Conservation (phyloP, 768 basidiomycete genomes). For the Gyrodon lividus region DNA sequence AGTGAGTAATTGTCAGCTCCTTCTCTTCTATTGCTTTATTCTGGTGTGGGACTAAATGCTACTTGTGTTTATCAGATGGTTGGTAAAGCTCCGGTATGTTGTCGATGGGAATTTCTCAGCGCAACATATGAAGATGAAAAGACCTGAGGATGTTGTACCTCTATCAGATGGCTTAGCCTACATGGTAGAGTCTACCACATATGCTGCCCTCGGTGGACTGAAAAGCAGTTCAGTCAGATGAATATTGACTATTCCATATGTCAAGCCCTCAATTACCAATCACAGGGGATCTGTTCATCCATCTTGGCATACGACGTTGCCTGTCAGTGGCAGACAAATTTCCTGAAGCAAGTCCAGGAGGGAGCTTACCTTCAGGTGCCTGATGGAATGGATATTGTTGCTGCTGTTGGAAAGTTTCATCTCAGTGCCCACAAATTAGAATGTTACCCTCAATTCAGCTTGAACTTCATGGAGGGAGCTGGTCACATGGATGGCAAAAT, state of each 20-base stretch:
- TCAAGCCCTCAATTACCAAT: slow-evolving; percentile 17
- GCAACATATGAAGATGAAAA: slow-evolving; percentile 10
- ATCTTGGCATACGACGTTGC: too few species aligned
- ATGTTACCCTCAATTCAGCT: slow-evolving; percentile 24
- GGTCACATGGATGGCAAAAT: slow-evolving; percentile 34
- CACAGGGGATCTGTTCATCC: background rate
- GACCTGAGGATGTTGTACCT: slow-evolving; percentile 13
- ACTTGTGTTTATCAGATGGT: background rate
- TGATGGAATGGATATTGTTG: too few species aligned
- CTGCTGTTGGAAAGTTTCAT: too few species aligned
- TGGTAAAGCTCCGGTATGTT: background rate
- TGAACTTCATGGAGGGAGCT: slow-evolving; percentile 27
- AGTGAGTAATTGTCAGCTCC: background rate
- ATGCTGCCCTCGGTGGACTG: too few species aligned
- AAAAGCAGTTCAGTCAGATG: slow-evolving; percentile 27
- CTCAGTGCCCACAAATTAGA: too few species aligned
- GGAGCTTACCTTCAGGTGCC: too few species aligned
- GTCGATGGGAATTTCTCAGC: slow-evolving; percentile 4
- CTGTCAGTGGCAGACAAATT: too few species aligned
- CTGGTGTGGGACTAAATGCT: too few species aligned
- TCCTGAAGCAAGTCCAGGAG: too few species aligned
- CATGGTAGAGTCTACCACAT: background rate
- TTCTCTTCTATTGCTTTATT: too few species aligned
- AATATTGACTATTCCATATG: slow-evolving; percentile 30
- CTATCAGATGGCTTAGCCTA: slow-evolving; percentile 12